phyloP scores from a whole-genome alignment of 2,329 filamentous ascomycete species.

The Cytospora piceae region DNA sequence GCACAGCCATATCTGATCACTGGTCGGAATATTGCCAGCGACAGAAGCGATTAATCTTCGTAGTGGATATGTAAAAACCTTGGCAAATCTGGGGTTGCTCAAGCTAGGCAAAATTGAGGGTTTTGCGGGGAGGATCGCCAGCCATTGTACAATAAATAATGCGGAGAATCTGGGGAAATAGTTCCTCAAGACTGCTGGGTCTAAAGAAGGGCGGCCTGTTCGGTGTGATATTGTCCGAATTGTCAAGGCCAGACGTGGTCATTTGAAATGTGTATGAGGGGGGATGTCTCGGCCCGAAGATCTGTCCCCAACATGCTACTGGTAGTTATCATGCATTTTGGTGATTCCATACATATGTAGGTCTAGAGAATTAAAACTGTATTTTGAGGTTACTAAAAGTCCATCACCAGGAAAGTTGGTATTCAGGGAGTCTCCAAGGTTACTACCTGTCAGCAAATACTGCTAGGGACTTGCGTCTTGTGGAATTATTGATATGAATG shows the following conservation, averaged over 20 bases:
- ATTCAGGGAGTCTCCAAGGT: too few species aligned
- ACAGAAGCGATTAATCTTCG: slow-evolving; percentile 10
- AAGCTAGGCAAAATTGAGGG: background rate
- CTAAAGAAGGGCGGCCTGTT: background rate
- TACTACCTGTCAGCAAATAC: too few species aligned
- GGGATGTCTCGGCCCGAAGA: too few species aligned
- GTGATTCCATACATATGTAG: too few species aligned
- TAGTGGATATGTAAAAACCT: slow-evolving; percentile 13
- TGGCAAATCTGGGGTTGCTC: background rate
- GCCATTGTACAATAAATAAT: background rate
- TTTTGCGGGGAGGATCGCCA: background rate
- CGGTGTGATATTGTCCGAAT: background rate
- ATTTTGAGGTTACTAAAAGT: too few species aligned
- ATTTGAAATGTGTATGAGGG: background rate
- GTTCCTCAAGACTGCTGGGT: background rate
- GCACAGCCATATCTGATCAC: slow-evolving; percentile 1
- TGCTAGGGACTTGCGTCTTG: too few species aligned
- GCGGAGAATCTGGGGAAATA: background rate
- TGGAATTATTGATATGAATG: too few species aligned
- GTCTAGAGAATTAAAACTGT: too few species aligned
- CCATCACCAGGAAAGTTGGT: too few species aligned
- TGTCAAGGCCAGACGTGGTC: too few species aligned
- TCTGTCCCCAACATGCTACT: too few species aligned
- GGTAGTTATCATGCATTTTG: too few species aligned
- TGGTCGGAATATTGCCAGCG: slow-evolving; percentile 17